Conservation (phyloP, 768 basidiomycete genomes). For the Termitomyces sp. region DNA sequence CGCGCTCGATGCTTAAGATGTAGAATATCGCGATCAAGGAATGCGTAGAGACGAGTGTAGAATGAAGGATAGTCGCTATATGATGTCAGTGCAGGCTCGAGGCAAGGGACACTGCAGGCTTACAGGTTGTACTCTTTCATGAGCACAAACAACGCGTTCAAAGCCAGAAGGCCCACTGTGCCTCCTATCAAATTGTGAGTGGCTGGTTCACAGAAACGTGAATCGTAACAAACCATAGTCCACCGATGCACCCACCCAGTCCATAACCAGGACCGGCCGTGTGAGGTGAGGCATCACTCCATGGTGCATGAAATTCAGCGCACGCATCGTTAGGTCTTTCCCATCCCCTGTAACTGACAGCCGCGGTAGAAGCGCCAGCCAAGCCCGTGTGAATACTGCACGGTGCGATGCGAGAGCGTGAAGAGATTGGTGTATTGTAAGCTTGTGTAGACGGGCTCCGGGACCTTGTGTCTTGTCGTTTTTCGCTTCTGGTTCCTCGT, state of each 20-base stretch:
- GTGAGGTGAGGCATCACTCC: conserved; percentile 83
- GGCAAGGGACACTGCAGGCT: conserved; percentile 21
- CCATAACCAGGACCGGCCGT: conserved; percentile 76
- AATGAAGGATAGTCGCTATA: conserved; percentile 92
- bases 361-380: conserved; percentile 67
- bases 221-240: conserved; percentile 56
- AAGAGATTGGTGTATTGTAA: conserved; percentile 73
- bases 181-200: conserved; percentile 49
- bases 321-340: conserved; percentile 44
- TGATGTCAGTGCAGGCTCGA: background rate
- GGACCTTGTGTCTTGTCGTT: conserved; percentile 30
- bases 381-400: conserved; percentile 76
- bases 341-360: conserved; percentile 39
- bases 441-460: conserved; percentile 48
- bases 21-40: conserved; percentile 82
- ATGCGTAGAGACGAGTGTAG: conserved; percentile 86
- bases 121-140: conserved; percentile 94
- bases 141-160: conserved; percentile 87
- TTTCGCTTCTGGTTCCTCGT: conserved; percentile 44
- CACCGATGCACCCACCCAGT: conserved; percentile 84
- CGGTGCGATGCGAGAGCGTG: conserved; percentile 74
- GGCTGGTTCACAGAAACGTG: background rate
- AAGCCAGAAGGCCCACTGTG: conserved; percentile 76
- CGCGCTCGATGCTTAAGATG: conserved; percentile 91
- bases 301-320: conserved; percentile 75